Evolutionary conservation across 441 rosid genomes (phyloP).

Genomic region (Capsella rubella): DNA sequence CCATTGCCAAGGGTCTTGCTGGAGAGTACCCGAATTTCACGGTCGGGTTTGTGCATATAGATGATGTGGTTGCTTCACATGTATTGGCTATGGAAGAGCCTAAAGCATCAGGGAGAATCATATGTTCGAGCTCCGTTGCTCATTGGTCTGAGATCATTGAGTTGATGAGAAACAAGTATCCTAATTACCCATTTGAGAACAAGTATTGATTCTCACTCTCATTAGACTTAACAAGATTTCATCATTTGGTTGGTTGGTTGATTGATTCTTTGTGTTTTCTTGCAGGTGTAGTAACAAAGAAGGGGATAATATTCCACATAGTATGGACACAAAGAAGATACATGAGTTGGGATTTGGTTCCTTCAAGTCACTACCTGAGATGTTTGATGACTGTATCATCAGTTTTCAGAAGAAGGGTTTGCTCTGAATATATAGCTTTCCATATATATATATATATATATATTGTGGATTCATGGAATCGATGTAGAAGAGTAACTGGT

Average conservation of each 20-base stretch:
- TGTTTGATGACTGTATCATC: slow-evolving; percentile 83
- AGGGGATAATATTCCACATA: slow-evolving; percentile 67
- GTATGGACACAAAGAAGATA: slow-evolving; percentile 74
- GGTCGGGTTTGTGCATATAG: slow-evolving; percentile 78
- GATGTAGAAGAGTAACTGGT: not conserved
- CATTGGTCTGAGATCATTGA: slow-evolving; percentile 75
- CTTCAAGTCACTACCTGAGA: slow-evolving; percentile 62
- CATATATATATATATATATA: slow-evolving; percentile 20
- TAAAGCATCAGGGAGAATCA: slow-evolving; percentile 68
- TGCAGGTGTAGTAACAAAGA: slow-evolving; percentile 60
- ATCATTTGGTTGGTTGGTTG: slow-evolving; percentile 1
- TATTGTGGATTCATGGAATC: not conserved
- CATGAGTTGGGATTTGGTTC: slow-evolving; percentile 56
- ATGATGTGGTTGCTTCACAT: slow-evolving; percentile 74
- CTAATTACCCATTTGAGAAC: slow-evolving; percentile 67
- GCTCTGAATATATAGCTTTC: slow-evolving; percentile 42
- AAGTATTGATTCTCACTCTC: slow-evolving; percentile 46
- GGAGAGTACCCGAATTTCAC: slow-evolving; percentile 77
- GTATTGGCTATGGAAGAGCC: slow-evolving; percentile 74
- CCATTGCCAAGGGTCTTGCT: slow-evolving; percentile 60
- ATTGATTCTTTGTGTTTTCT: not conserved
- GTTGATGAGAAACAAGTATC: slow-evolving; percentile 65
- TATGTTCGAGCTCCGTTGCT: slow-evolving; percentile 76
- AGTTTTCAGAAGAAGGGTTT: slow-evolving; percentile 74
- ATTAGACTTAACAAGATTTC: not conserved